These are phyloP conservation scores for Scedosporium boydii DNA, from an alignment of 2,329 filamentous ascomycete species.

Conservation along the genomic window DNA sequence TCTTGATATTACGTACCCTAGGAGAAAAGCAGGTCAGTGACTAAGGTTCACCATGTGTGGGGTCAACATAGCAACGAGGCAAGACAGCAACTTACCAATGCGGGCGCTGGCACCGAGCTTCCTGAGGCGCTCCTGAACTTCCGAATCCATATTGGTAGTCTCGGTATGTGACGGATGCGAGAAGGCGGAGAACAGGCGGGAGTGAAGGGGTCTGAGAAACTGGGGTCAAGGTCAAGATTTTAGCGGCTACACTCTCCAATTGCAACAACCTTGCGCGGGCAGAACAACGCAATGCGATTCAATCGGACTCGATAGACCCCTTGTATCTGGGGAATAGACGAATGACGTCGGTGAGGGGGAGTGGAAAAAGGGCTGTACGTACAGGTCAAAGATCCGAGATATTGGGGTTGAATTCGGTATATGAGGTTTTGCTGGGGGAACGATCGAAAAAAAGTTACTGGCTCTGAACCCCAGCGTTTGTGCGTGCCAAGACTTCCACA, in stretches of 20 bases:
- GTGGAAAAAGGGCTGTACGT: not conserved
- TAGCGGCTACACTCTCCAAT: constrained; percentile 8
- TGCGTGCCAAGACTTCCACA: constrained; percentile 35
- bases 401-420: not conserved
- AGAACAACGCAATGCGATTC: not conserved
- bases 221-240: constrained; percentile 1
- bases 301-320: not conserved
- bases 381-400: not conserved
- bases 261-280: constrained; percentile 8
- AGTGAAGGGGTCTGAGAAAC: constrained; percentile 3
- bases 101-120: constrained; percentile 45
- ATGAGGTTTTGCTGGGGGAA: constrained; percentile 9
- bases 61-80: not conserved
- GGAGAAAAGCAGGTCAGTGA: constrained; percentile 1
- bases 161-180: constrained; percentile 16
- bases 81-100: constrained; percentile 53
- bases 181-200: constrained; percentile 9
- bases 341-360: constrained; percentile 1
- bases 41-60: not conserved
- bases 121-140: constrained; percentile 50
- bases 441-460: constrained; percentile 26
- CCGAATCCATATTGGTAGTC: constrained; percentile 35
- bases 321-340: not conserved
- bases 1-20: constrained; percentile 4
- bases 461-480: constrained; percentile 30